Evolutionary conservation across 108 stramenopile species (phyloP).

Genomic region (Pseudonitzschia pungens): DNA sequence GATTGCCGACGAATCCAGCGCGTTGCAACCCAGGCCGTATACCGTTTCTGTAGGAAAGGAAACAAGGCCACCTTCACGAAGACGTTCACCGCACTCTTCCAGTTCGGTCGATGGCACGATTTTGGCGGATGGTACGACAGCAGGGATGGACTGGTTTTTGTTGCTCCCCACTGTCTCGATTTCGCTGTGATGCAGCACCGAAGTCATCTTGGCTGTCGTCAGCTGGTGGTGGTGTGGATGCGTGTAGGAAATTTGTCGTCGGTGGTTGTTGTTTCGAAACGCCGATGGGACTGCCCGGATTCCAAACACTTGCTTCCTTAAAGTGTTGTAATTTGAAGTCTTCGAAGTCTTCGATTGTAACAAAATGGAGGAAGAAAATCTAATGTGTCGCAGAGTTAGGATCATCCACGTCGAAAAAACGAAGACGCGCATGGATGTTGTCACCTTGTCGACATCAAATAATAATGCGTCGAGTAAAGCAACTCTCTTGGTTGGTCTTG

Average conservation of each 20-base stretch:
- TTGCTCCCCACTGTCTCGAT: background rate
- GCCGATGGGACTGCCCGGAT: background rate
- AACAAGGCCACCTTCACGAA: slow-evolving; percentile 70
- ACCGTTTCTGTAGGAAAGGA: slow-evolving; percentile 98
- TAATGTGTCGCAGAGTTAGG: slow-evolving; percentile 1
- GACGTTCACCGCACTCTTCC: slow-evolving; percentile 55
- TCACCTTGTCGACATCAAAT: background rate
- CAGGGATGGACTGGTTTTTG: background rate
- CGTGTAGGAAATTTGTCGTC: background rate
- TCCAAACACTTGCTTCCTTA: background rate
- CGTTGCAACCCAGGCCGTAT: slow-evolving; percentile 98
- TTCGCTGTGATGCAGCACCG: background rate
- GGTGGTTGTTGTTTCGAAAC: background rate
- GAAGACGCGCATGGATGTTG: background rate
- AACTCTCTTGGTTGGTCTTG: too few relatives aligned
- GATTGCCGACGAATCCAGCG: slow-evolving; percentile 84
- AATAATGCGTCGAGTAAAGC: background rate
- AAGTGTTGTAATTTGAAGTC: background rate
- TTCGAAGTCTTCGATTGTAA: background rate
- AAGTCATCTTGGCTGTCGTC: background rate
- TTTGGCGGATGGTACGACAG: background rate
- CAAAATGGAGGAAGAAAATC: slow-evolving; percentile 8
- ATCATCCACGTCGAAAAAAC: slow-evolving; percentile 9
- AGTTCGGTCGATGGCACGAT: background rate
- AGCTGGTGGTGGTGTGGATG: background rate